Evolutionary conservation across 2,329 filamentous ascomycete genomes (phyloP), one percentile per base, ranked within the genome.

Genomic region (Exophiala xenobiotica): DNA sequence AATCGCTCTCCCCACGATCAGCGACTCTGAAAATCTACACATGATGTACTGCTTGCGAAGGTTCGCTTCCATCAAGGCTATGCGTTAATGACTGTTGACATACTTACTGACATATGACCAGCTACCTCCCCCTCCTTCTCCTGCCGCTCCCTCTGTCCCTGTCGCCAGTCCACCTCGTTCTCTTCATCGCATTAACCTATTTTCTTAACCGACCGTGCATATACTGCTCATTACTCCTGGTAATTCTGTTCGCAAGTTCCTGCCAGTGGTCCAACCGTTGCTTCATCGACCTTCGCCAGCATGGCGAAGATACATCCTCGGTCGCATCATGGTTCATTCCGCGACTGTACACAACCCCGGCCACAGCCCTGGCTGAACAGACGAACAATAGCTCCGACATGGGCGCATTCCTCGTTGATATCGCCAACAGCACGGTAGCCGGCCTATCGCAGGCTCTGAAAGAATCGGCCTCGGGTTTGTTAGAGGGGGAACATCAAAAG

Each of bases 181-280:
- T 90, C 72, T 90, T 93, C 78, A 86, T 99, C 75, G 79, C 90
- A 60, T 90, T 91, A 70, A 96, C 91, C 60, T 97, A 96, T 78
- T 88, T 95, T 73, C 85, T 99, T 64, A 95, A 96, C 74, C 86
- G 92, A 49, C 93, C 93, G 47, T 99, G 93, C 76, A 86, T 96
- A 63, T 99, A 99, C 79, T 99, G 93, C 81, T 96, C 90, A 55
- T 85, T 96, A 56, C 86, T 99, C 47, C 88, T 99, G 42, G 81
- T 96, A 60, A 90, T 97, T 63, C 89, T 99, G 62, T 95, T 96
- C 76, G 81, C 91, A 61, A 95, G 90, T 20, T 90, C 87, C 20
- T 93, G 88, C 71, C 86, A 91, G 78, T 93, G 88, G 88, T 88
- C 86, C 60, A 87, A 91, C 68, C 83, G 85, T 47, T 93, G 88